phyloP scores from a whole-genome alignment of 2,329 filamentous ascomycete species.

The Capronia epimyces region DNA sequence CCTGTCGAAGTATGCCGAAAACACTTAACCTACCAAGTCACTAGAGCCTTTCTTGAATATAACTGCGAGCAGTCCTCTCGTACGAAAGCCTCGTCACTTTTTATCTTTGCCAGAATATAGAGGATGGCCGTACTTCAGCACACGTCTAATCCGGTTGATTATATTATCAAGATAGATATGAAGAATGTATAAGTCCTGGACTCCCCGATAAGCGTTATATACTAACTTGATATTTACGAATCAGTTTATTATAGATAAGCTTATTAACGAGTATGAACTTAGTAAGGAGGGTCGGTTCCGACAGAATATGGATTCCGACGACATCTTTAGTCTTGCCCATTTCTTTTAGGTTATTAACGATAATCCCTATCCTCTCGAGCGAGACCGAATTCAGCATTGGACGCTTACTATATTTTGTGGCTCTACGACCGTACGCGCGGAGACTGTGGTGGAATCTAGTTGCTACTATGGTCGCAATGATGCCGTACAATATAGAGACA shows the following conservation, averaged over 20 bases:
- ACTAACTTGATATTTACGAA: not conserved
- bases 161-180: not conserved
- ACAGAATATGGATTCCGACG: not conserved
- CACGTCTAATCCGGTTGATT: not conserved
- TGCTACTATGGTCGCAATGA: not conserved
- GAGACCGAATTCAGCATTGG: not conserved
- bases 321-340: not conserved
- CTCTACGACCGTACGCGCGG: not conserved
- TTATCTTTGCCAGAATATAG: not conserved
- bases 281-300: not conserved
- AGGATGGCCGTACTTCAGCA: not conserved
- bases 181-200: not conserved
- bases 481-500: not conserved
- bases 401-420: not conserved
- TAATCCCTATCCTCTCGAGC: not conserved
- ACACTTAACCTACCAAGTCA: not conserved
- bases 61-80: not conserved
- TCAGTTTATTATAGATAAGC: not conserved
- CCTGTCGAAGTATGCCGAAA: not conserved
- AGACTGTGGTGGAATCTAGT: not conserved
- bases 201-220: not conserved
- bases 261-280: not conserved
- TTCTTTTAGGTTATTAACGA: not conserved
- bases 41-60: not conserved
- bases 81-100: not conserved